Percentiles rank a stretch among this genome's conserved stretches.
Conservation (phyloP, 2,329 filamentous ascomycete species). For the Aureobasidium sp. region DNA sequence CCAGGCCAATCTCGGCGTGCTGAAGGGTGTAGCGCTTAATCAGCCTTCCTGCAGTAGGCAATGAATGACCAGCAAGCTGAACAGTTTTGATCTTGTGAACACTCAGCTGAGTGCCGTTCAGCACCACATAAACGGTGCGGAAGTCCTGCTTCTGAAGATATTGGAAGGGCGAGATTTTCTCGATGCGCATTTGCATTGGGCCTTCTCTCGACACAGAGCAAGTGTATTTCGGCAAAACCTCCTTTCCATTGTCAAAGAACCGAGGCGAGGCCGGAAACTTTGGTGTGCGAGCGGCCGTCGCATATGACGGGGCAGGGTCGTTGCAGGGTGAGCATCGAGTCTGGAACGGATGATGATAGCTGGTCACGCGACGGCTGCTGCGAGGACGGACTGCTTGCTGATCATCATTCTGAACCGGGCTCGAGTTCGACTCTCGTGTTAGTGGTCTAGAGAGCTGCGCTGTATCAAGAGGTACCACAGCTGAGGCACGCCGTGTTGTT, state of each 20-base stretch:
- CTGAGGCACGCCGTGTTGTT: background rate
- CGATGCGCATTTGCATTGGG: slow-evolving; percentile 27
- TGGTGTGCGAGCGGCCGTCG: slow-evolving; percentile 19
- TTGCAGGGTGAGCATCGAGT: slow-evolving; percentile 24
- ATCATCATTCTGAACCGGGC: background rate
- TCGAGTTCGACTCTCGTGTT: background rate
- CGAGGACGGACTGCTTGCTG: background rate
- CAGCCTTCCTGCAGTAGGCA: slow-evolving; percentile 46
- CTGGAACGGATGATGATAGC: slow-evolving; percentile 31
- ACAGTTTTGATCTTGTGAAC: slow-evolving; percentile 54
- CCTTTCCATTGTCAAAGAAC: slow-evolving; percentile 19
- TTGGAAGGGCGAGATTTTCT: slow-evolving; percentile 28
- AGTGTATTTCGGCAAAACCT: slow-evolving; percentile 27
- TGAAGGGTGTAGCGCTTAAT: slow-evolving; percentile 64
- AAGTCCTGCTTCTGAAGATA: slow-evolving; percentile 26
- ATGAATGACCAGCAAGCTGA: slow-evolving; percentile 24
- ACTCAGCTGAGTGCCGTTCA: slow-evolving; percentile 62
- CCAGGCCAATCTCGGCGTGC: slow-evolving; percentile 68
- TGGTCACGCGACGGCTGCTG: slow-evolving; percentile 17
- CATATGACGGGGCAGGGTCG: slow-evolving; percentile 29
- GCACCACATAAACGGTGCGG: slow-evolving; percentile 48
- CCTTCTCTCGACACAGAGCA: slow-evolving; percentile 28
- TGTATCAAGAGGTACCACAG: background rate
- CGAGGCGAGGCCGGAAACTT: slow-evolving; percentile 16
- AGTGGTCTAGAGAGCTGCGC: background rate